Base-by-base conservation (phyloP, 2,329 filamentous ascomycete species). In the Sphaceloma murrayae region DNA sequence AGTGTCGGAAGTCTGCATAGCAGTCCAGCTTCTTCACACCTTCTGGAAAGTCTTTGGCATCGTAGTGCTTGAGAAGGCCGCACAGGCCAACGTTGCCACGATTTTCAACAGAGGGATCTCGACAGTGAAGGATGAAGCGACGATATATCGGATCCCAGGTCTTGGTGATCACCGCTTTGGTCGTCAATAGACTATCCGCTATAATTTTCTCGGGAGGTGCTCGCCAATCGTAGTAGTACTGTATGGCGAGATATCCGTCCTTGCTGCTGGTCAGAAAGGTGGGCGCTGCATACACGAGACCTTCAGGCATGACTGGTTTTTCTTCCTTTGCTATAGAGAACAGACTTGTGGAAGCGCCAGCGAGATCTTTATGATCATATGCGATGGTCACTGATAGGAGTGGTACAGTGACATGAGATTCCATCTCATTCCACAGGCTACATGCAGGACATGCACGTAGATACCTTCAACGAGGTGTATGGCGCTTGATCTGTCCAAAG, bases 171-270 rank as follows among this genome's bases (percentile, higher is more conserved):
- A n/a, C n/a, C n/a, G n/a, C n/a, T n/a, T n/a, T n/a, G n/a, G n/a
- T n/a, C n/a, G n/a, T n/a, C n/a, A n/a, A n/a, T n/a, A n/a, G n/a
- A n/a, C n/a, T n/a, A n/a, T n/a, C n/a, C n/a, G n/a, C n/a, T n/a
- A n/a, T n/a, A n/a, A n/a, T n/a, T n/a, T n/a, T n/a, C 16, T 40
- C 24, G 5, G 36, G 30, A 2, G 36, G 24, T 1, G 36, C 36
- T 16, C 22, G 22, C 36, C 36, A 40, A 16, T 40, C 36, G 36
- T 40, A 26, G 19, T 22, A 40, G 24, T 40, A 40, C n/a, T 40
- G 36, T 11, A 40, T 11, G 8, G 36, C 36, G 16, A 40, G 19
- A 16, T 13, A 29, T 10, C 18, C 36, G 36, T 40, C 36, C 19
- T 30, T 16, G 4, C 22, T 40, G 36, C 27, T 40, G 36, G 30